Conservation (phyloP, 2,329 filamentous ascomycete genomes). For the Fusarium circinatum region DNA sequence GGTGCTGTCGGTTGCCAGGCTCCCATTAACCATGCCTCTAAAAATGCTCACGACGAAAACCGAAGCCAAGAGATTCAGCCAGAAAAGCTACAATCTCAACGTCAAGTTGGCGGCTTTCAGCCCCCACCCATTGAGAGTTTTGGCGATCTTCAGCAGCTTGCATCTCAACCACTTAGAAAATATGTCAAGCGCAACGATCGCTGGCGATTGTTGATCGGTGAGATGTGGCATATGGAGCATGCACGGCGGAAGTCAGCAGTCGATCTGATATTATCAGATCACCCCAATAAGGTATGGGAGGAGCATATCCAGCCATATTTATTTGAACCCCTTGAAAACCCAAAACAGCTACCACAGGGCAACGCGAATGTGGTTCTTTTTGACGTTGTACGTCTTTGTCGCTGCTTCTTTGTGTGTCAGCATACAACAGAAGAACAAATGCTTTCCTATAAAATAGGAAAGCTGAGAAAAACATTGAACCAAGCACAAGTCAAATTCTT, state of each 20-base stretch:
- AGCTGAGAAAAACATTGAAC: conserved; percentile 30
- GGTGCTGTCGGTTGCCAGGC: not conserved
- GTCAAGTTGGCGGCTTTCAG: not conserved
- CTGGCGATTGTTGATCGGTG: conserved; percentile 45
- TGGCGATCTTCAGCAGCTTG: conserved; percentile 40
- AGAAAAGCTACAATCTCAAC: not conserved
- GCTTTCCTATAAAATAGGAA: conserved; percentile 19
- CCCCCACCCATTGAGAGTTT: conserved; percentile 38
- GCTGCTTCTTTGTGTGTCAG: conserved; percentile 45
- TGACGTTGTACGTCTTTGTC: conserved; percentile 47
- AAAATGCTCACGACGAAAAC: not conserved
- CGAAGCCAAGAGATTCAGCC: not conserved
- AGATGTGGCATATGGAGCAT: conserved; percentile 47
- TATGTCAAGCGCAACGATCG: conserved; percentile 45
- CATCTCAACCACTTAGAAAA: conserved; percentile 17
- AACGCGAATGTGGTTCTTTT: conserved; percentile 38
- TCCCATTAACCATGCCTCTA: not conserved
- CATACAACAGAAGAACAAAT: conserved; percentile 37
- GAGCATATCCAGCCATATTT: conserved; percentile 31
- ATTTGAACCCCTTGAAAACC: conserved; percentile 20
- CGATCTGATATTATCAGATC: conserved; percentile 28
- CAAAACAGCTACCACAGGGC: conserved; percentile 9
- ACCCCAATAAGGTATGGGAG: conserved; percentile 34
- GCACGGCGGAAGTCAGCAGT: conserved; percentile 44
- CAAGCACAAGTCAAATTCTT: conserved; percentile 24